A percentile compares a stretch with the other conserved stretches of the same genome.
Evolutionary conservation across 2,329 filamentous ascomycete genomes (phyloP).

Genomic region (Trichoderma afroharzianum): DNA sequence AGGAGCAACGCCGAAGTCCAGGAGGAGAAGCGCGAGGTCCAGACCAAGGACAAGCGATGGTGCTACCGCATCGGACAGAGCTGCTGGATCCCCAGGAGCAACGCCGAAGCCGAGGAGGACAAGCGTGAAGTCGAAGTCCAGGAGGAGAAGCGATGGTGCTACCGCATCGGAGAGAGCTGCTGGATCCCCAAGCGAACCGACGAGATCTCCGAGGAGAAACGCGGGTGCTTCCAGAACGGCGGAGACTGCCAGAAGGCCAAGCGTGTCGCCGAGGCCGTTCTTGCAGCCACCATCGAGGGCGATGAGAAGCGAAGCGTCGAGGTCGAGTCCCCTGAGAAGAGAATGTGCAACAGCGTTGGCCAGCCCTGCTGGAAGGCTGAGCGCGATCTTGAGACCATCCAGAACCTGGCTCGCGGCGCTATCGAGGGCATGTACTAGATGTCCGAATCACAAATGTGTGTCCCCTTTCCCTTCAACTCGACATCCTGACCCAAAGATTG

Average conservation of each 20-base stretch:
- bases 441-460: neutral
- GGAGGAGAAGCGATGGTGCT: slow-evolving; percentile 24
- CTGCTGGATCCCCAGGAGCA: slow-evolving; percentile 27
- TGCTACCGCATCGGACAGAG: slow-evolving; percentile 29
- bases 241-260: slow-evolving; percentile 37
- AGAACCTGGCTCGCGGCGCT: slow-evolving; percentile 10
- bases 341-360: slow-evolving; percentile 28
- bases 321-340: slow-evolving; percentile 16
- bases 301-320: slow-evolving; percentile 29
- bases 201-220: slow-evolving; percentile 20
- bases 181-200: slow-evolving; percentile 32
- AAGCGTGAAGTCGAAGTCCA: slow-evolving; percentile 27
- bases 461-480: neutral
- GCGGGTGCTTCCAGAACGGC: slow-evolving; percentile 28
- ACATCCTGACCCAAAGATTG: neutral
- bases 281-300: slow-evolving; percentile 27
- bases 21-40: slow-evolving; percentile 25
- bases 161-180: slow-evolving; percentile 30
- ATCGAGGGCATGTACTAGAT: slow-evolving; percentile 10
- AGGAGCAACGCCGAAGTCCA: slow-evolving; percentile 5
- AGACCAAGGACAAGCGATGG: slow-evolving; percentile 22
- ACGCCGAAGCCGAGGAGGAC: neutral
- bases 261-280: slow-evolving; percentile 36
- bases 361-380: slow-evolving; percentile 36
- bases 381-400: slow-evolving; percentile 22